Evolutionary conservation across 495 filamentous ascomycete genomes (phyloP), one percentile per base, ranked within the genome.

Genomic region (Hypoxylon fuscum): DNA sequence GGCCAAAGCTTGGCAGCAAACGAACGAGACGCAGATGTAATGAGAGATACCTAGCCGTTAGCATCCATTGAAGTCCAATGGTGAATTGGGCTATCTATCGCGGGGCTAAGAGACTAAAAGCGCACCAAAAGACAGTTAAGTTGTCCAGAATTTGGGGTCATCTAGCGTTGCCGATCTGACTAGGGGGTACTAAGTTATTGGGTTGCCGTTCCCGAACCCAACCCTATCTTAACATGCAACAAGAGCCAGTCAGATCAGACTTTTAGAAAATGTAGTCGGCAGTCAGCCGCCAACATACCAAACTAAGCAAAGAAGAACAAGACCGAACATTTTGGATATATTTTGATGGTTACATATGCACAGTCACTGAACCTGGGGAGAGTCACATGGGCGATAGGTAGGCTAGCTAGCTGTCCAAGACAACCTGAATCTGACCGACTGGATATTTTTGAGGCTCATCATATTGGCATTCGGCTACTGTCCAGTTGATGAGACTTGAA

Each of bases 131-230:
- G 44, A 32, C 1, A n/a, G 10, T 22, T 27, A 22, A 18, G 15
- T 34, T 42, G 41, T 14, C 32, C 32, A 48, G 44, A 50, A 49
- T 29, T 59, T 40, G 49, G 50, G 55, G 43, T 55, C 44, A 45
- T 49, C 51, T 59, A 65, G 59, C 50, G 49, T 32, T 38, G 62
- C 18, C 43, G 62, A 66, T 60, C 55, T 56, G 34, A 60, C 55
- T 37, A 23, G 62, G 62, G 51, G 49, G 18, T 22, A n/a, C n/a
- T n/a, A n/a, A n/a, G n/a, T n/a, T 17, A 31, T 58, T 48, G 25
- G 20, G 23, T 27, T 53, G 22, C 23, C 45, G 1, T 23, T 54
- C 14, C 14, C 14, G 32, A 51, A 32, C 23, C 37, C 37, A 59
- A 55, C 31, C 46, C 35, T 43, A 52, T 52, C 35, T 41, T 15